Base-by-base conservation (phyloP, 306 rosid genomes). In the Senna siamea region DNA sequence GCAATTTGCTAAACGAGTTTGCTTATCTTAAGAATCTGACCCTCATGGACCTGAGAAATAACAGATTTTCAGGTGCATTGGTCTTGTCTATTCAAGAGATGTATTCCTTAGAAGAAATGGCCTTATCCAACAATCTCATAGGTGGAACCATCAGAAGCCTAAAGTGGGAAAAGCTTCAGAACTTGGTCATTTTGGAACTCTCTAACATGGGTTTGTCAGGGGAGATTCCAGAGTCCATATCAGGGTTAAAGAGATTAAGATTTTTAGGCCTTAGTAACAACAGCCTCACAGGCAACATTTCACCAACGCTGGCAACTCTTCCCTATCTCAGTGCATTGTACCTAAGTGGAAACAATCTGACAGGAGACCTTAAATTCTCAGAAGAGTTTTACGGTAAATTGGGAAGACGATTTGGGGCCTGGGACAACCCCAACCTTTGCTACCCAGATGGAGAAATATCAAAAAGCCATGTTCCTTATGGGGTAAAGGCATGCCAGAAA, bases 331-430 rank as follows among this genome's bases (percentile, higher is more conserved):
- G 85, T 77, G 90, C 98, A 64, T 81, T 95, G 4, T 92, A 90
- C 81, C 77, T 95, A 48, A 86, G 85, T 78, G 92, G 93, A 35
- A 95, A 95, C 86, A 88, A 92, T 69, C 62, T 95, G 44, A 75
- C 82, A 23, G 98, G 98, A 13, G 84, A 78, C 80, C 75, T 94
- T 71, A 70, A 84, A 66, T 94, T 94, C 82, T 70, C 95, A 7
- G 76, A 66, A 30, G 52, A 61, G 80, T 91, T 94, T 80, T 87
- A 87, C 59, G 76, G 76, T 18, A 91, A 86, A 84, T 67, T 89
- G 93, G 93, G 94, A 9, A 88, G 92, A 69, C 87, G 97, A 57
- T 93, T 93, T 81, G 93, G 97, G 53, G 97, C 90, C 8, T 84
- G 89, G 96, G 82, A 72, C 74, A 94, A 94, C 63, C 90, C 98